Conservation (phyloP, 768 basidiomycete genomes). For the Psilocybe subaeruginosa region DNA sequence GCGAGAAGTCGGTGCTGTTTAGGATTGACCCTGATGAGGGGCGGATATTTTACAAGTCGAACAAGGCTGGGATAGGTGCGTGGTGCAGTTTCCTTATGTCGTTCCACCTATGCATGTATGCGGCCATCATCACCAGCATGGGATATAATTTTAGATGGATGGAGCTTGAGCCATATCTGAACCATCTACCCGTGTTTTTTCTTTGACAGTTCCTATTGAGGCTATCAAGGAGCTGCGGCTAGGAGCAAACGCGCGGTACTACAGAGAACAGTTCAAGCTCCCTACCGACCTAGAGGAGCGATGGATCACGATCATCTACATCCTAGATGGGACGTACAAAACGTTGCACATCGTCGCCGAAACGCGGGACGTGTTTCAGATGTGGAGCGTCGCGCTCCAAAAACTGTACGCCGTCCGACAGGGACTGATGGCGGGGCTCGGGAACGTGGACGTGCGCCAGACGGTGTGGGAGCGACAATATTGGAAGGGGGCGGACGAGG, state of each 20-base stretch:
- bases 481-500: constrained; percentile 75
- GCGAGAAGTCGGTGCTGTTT: constrained; percentile 69
- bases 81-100: constrained; percentile 18
- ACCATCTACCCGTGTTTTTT: neutral
- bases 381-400: constrained; percentile 63
- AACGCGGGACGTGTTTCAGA: constrained; percentile 45
- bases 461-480: constrained; percentile 80
- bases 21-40: constrained; percentile 78
- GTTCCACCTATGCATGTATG: constrained; percentile 4
- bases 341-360: constrained; percentile 84
- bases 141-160: too few relatives aligned
- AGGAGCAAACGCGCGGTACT: constrained; percentile 69
- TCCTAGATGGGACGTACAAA: constrained; percentile 78
- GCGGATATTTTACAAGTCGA: constrained; percentile 72
- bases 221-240: constrained; percentile 86
- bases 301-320: constrained; percentile 89
- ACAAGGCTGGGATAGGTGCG: constrained; percentile 60
- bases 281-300: constrained; percentile 62
- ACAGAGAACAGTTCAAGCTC: constrained; percentile 71
- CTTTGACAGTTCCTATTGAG: constrained; percentile 73
- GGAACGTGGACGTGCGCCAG: constrained; percentile 64
- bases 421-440: constrained; percentile 70
- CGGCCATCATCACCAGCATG: neutral
- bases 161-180: too few relatives aligned
- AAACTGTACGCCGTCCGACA: constrained; percentile 67